Conservation (phyloP, 306 rosid genomes). For the Corylus avellana region DNA sequence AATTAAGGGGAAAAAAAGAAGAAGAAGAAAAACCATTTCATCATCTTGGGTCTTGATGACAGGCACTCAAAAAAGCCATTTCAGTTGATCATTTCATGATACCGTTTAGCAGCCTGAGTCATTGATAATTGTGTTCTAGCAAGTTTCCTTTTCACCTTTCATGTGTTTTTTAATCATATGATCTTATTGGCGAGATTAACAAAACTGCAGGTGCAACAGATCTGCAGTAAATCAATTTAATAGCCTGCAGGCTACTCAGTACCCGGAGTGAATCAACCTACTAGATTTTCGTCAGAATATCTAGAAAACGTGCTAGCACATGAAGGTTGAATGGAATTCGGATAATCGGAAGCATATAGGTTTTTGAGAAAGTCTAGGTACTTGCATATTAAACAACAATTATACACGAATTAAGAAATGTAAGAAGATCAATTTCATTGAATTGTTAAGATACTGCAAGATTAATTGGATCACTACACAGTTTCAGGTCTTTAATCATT, state of each 20-base stretch:
- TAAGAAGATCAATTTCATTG: too few relatives aligned
- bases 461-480: too few relatives aligned
- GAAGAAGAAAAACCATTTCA: neutral
- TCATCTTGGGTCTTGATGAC: neutral
- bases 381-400: neutral
- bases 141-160: neutral
- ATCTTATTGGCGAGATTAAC: neutral
- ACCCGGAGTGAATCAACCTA: neutral
- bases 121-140: neutral
- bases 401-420: neutral
- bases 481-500: too few relatives aligned
- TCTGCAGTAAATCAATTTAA: neutral
- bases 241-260: too few relatives aligned
- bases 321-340: neutral
- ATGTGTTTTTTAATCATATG: neutral
- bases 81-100: neutral
- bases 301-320: neutral
- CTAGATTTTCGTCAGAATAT: neutral
- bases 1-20: too few relatives aligned
- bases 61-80: too few relatives aligned
- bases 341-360: neutral
- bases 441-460: too few relatives aligned
- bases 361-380: neutral
- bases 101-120: neutral
- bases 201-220: neutral